These are phyloP conservation scores for Lentinus tigrinus DNA, from an alignment of 768 basidiomycete genomes.

Conservation along the genomic window DNA sequence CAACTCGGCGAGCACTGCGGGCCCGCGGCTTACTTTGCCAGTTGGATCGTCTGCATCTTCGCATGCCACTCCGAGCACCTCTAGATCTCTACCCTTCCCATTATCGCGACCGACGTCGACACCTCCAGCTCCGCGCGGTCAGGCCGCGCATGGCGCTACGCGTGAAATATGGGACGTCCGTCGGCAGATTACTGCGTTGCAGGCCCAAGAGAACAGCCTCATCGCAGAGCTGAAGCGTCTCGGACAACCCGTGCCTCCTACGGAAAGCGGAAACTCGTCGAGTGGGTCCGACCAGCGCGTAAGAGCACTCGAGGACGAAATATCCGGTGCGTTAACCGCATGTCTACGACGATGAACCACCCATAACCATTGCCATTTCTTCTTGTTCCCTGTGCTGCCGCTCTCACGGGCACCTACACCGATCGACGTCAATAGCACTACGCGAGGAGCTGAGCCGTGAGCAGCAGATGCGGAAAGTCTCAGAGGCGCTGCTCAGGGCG, in stretches of 20 bases:
- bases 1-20: not conserved
- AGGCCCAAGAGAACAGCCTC: constrained; percentile 19
- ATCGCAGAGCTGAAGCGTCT: constrained; percentile 15
- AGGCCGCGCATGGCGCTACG: constrained; percentile 5
- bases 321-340: constrained; percentile 14
- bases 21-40: not conserved
- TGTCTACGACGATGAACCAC: not conserved
- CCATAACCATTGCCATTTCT: not conserved
- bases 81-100: constrained; percentile 3
- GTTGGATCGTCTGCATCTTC: not conserved
- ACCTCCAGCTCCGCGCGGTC: not conserved
- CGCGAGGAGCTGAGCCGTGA: constrained; percentile 22
- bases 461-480: constrained; percentile 18
- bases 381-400: not conserved
- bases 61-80: not conserved
- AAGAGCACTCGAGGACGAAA: constrained; percentile 10
- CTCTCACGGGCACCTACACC: not conserved
- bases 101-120: not conserved
- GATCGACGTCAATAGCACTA: constrained; percentile 14
- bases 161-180: constrained; percentile 30
- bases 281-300: not conserved
- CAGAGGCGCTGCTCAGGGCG: constrained; percentile 22
- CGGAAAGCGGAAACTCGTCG: not conserved
- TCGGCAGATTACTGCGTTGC: constrained; percentile 26
- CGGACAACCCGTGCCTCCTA: constrained; percentile 2